These are phyloP conservation scores for Botryotinia convoluta DNA, from an alignment of 2,329 filamentous ascomycete species.

Conservation along the genomic window DNA sequence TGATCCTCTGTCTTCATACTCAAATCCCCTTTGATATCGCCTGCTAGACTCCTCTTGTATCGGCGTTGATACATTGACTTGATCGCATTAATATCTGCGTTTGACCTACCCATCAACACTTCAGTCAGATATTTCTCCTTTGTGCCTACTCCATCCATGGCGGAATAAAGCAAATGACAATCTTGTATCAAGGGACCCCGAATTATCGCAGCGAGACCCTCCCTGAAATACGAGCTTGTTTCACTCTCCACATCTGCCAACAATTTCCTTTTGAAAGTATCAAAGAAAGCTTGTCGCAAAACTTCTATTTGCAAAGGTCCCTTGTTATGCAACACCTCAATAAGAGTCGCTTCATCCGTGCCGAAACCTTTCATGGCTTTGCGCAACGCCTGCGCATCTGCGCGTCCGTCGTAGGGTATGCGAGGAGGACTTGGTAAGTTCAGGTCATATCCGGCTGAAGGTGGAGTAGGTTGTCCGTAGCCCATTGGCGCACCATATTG, in stretches of 20 bases:
- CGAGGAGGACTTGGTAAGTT: slow-evolving; percentile 49
- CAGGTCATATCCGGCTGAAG: slow-evolving; percentile 72
- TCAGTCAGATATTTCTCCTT: slow-evolving; percentile 87
- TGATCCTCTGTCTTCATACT: slow-evolving; percentile 83
- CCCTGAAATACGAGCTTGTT: slow-evolving; percentile 70
- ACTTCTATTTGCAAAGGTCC: slow-evolving; percentile 75
- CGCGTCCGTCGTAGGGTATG: slow-evolving; percentile 65
- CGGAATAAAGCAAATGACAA: slow-evolving; percentile 64
- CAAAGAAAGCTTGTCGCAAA: slow-evolving; percentile 64
- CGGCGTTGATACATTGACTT: slow-evolving; percentile 71
- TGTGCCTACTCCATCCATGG: slow-evolving; percentile 77
- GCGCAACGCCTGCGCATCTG: slow-evolving; percentile 69
- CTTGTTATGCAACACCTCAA: slow-evolving; percentile 65
- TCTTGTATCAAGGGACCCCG: slow-evolving; percentile 79
- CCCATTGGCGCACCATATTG: slow-evolving; percentile 15
- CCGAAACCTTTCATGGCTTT: slow-evolving; percentile 92
- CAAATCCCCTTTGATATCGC: slow-evolving; percentile 73
- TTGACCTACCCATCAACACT: slow-evolving; percentile 75
- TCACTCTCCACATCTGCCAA: slow-evolving; percentile 75
- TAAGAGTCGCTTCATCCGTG: slow-evolving; percentile 78
- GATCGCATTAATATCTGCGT: slow-evolving; percentile 85
- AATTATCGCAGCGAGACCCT: slow-evolving; percentile 70
- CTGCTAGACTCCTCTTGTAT: slow-evolving; percentile 65
- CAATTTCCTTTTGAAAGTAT: slow-evolving; percentile 64
- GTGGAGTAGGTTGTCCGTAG: slow-evolving; percentile 53